phyloP scores from a whole-genome alignment of 306 rosid genomes.

The Delonix regia region DNA sequence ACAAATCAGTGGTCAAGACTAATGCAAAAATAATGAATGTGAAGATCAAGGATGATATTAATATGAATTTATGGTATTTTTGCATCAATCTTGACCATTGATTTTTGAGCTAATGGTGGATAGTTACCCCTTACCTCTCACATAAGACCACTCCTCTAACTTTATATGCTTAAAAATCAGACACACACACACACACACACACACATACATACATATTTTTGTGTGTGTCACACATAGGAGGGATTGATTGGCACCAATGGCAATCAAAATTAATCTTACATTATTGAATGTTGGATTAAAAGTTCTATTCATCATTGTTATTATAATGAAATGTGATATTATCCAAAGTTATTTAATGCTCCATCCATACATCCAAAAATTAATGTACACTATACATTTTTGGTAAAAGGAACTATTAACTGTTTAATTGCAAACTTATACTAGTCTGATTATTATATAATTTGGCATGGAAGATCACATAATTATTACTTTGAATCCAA shows the following conservation, averaged over 20 bases:
- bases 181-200: no score
- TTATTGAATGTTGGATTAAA: not conserved
- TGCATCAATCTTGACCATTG: not conserved
- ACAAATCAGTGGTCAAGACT: not conserved
- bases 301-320: not conserved
- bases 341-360: not conserved
- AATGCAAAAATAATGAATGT: not conserved
- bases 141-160: not conserved
- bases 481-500: not conserved
- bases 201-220: no score
- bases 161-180: not conserved
- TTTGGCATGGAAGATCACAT: not conserved
- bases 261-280: not conserved
- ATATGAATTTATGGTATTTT: not conserved
- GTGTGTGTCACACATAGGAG: not conserved
- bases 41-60: not conserved
- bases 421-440: not conserved
- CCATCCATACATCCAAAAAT: not conserved
- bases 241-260: not conserved
- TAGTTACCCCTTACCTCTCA: not conserved
- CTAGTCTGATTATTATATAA: not conserved
- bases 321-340: not conserved
- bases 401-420: not conserved
- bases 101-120: not conserved
- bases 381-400: not conserved